These are phyloP conservation scores for Chlorencoelia australis DNA, from an alignment of 2,329 filamentous ascomycete genomes.

Conservation along the genomic window DNA sequence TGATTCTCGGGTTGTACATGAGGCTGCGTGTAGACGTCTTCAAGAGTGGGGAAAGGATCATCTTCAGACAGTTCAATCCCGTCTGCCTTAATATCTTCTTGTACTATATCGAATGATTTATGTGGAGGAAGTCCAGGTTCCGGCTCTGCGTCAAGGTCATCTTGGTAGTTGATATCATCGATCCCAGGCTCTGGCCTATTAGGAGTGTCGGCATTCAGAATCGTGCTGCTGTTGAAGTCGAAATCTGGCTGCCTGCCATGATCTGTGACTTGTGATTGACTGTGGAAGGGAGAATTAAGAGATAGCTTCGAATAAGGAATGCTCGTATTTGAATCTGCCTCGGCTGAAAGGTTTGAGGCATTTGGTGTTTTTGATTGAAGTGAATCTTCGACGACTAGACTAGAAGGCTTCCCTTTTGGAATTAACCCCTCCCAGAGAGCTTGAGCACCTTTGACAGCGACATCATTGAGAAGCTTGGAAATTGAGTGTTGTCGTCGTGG, in stretches of 20 bases:
- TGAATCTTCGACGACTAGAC: background rate
- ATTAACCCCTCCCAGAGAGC: slow-evolving; percentile 14
- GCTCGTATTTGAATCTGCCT: slow-evolving; percentile 9
- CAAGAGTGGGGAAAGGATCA: slow-evolving; percentile 16
- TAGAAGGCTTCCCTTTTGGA: slow-evolving; percentile 2
- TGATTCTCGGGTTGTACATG: slow-evolving; percentile 18
- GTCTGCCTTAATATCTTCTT: background rate
- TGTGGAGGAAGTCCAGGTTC: slow-evolving; percentile 5
- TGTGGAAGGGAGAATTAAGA: slow-evolving; percentile 29
- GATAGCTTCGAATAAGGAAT: slow-evolving; percentile 26
- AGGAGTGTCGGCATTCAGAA: slow-evolving; percentile 8
- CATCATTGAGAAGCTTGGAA: no score
- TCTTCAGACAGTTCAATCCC: slow-evolving; percentile 11
- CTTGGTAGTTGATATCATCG: background rate
- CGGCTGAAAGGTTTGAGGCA: no score
- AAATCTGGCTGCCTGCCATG: slow-evolving; percentile 40
- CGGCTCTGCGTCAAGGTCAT: background rate
- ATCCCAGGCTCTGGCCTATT: slow-evolving; percentile 6
- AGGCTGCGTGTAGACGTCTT: slow-evolving; percentile 21
- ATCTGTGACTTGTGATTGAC: slow-evolving; percentile 33
- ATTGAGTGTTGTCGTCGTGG: no score
- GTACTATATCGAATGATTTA: background rate
- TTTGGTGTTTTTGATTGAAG: no score
- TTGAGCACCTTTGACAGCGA: slow-evolving; percentile 11
- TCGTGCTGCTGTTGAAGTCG: slow-evolving; percentile 26